These are phyloP conservation scores for Cyclanthera cordifolia DNA, from an alignment of 306 rosid genomes.

Conservation along the genomic window DNA sequence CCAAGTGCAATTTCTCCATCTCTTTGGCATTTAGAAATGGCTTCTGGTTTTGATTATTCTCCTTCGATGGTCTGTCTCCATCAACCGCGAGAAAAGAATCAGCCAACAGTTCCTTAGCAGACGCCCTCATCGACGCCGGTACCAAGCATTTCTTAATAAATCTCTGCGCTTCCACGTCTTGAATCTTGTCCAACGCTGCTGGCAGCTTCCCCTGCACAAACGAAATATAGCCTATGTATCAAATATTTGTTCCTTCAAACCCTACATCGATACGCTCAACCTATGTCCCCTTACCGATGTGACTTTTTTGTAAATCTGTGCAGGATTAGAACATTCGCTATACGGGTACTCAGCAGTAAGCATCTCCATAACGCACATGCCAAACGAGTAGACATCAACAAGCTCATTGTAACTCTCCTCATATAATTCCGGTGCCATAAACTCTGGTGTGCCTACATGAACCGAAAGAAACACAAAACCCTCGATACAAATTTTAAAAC, in stretches of 20 bases:
- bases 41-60: slow-evolving; percentile 30
- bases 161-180: slow-evolving; percentile 48
- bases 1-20: slow-evolving; percentile 38
- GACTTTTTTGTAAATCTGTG: slow-evolving; percentile 92
- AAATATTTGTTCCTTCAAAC: not conserved
- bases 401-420: slow-evolving; percentile 87
- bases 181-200: slow-evolving; percentile 45
- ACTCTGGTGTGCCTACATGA: slow-evolving; percentile 74
- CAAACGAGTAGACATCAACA: slow-evolving; percentile 87
- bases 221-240: slow-evolving; percentile 11
- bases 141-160: slow-evolving; percentile 63
- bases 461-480: not conserved
- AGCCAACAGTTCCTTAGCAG: slow-evolving; percentile 58
- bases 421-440: slow-evolving; percentile 89
- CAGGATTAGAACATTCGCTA: slow-evolving; percentile 71
- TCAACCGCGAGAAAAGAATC: slow-evolving; percentile 54
- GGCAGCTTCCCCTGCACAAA: slow-evolving; percentile 74
- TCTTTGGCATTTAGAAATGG: slow-evolving; percentile 61
- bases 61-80: slow-evolving; percentile 21
- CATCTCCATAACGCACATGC: slow-evolving; percentile 94
- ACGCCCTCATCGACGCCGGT: slow-evolving; percentile 42
- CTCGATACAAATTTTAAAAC: not conserved
- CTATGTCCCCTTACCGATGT: slow-evolving; percentile 44
- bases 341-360: slow-evolving; percentile 75
- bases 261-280: slow-evolving; percentile 1